Evolutionary conservation across 306 rosid species (phyloP).

Genomic region (Gleditsia sinensis): DNA sequence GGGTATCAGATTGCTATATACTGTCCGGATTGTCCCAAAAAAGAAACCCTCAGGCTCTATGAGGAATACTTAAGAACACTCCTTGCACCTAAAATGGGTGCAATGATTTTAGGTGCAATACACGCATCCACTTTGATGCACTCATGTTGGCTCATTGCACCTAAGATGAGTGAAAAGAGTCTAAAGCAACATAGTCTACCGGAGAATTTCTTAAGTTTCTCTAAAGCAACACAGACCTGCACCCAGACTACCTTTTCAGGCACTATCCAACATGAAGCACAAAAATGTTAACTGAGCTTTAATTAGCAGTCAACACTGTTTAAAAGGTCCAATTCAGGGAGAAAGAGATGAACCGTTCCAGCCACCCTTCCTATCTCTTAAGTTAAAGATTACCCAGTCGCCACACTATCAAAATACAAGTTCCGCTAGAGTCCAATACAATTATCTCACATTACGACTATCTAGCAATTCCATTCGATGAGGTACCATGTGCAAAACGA

Average conservation of each 20-base stretch:
- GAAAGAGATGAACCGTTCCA: too few species aligned
- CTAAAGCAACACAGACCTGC: constrained; percentile 4
- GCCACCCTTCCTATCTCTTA: too few species aligned
- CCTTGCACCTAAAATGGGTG: neutral
- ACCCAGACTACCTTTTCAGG: neutral
- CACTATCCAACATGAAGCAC: constrained; percentile 9
- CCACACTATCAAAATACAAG: too few species aligned
- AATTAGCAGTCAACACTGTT: too few species aligned
- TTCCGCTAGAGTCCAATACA: constrained; percentile 23
- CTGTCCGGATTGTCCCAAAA: neutral
- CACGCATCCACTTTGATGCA: neutral
- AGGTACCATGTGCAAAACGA: neutral
- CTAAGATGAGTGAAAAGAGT: neutral
- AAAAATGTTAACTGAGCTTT: constrained; percentile 8
- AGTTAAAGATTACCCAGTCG: too few species aligned
- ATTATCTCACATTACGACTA: neutral
- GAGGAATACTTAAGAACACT: too few species aligned
- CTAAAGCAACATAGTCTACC: neutral
- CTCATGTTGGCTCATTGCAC: neutral
- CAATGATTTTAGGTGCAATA: neutral
- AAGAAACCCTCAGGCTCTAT: neutral
- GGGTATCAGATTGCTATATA: neutral
- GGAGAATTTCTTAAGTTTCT: neutral
- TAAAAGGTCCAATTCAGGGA: too few species aligned
- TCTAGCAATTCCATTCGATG: neutral